These are phyloP conservation scores for Catharanthus roseus DNA, from an alignment of 257 asterid genomes.

Conservation along the genomic window DNA sequence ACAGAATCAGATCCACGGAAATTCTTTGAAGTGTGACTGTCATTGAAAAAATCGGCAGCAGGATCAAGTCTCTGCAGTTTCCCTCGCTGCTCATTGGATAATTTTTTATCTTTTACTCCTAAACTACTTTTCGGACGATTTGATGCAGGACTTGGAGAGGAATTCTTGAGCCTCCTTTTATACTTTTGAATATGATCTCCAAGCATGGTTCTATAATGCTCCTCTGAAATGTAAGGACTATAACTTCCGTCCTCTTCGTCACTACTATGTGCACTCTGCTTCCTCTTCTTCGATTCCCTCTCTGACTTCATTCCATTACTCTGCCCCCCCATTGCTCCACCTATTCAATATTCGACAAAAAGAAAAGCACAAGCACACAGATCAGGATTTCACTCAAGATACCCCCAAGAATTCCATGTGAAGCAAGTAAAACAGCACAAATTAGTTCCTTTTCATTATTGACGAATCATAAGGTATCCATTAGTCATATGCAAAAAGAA, in stretches of 20 bases:
- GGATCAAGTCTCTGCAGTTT: constrained; percentile 57
- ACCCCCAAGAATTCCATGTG: constrained; percentile 2
- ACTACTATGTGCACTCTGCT: constrained; percentile 56
- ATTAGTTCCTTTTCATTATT: neutral
- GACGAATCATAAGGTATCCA: neutral
- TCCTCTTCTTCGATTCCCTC: constrained; percentile 66
- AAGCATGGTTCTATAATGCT: constrained; percentile 83
- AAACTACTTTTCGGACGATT: constrained; percentile 41
- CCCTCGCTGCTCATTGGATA: constrained; percentile 52
- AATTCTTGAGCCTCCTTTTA: constrained; percentile 61
- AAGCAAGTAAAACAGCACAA: constrained; percentile 8
- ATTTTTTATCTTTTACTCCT: constrained; percentile 55
- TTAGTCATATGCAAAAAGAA: neutral
- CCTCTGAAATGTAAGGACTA: constrained; percentile 69
- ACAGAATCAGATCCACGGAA: constrained; percentile 51
- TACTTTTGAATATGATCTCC: constrained; percentile 91
- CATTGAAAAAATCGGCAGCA: constrained; percentile 49
- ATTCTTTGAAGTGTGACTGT: constrained; percentile 46
- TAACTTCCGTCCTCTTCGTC: constrained; percentile 73
- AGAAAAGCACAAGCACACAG: constrained; percentile 13
- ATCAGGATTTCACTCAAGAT: constrained; percentile 13
- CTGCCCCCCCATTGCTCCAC: constrained; percentile 44
- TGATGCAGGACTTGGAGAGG: constrained; percentile 52
- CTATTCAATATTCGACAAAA: constrained; percentile 27
- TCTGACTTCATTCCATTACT: constrained; percentile 62